Evolutionary conservation across 345 rosid genomes (phyloP), one percentile per base, ranked within the genome.

Genomic region (Linum tenue): DNA sequence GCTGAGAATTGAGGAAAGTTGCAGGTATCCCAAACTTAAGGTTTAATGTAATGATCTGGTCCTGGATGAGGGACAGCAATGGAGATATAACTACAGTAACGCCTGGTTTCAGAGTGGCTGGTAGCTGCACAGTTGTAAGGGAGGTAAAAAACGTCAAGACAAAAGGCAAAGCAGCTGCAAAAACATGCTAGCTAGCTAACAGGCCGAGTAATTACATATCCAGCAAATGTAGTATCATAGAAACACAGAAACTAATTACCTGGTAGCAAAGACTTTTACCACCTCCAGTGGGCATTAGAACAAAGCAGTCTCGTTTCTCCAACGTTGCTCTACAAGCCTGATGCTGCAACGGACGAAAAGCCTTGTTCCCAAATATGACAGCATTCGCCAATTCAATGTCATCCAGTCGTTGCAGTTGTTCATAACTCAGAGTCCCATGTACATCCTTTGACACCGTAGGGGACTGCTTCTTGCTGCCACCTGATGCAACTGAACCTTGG

Each of bases 231-330:
- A 22, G 31, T 22, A 22, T 22, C 31, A 22, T 22, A 22, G 62
- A 69, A 56, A 76, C 66, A 51, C 59, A 70, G 51, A 66, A 55
- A 64, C 37, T 31, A 37, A 57, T 76, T 4, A 90, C 90, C 97
- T 90, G 90, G 80, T 83, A 92, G 76, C 97, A 88, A 62, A 94
- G 71, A 76, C 97, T 94, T 81, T 90, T 88, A 10, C 97, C 96
- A 43, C 99, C 96, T 73, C 99, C 91, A 0, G 92, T 90, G 1
- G 96, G 97, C 96, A 94, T 81, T 42, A 90, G 87, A 69, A 90
- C 63, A 78, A 90, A 92, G 69, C 95, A 90, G 73, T 90, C 97
- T 73, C 74, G 80, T 71, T 79, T 90, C 43, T 77, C 81, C 69
- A 85, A 7, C 31, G 83, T 85, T 62, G 96, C 88, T 76, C 75